Base-by-base conservation (phyloP, 139 green algal species). In the Micractinium sp. region DNA sequence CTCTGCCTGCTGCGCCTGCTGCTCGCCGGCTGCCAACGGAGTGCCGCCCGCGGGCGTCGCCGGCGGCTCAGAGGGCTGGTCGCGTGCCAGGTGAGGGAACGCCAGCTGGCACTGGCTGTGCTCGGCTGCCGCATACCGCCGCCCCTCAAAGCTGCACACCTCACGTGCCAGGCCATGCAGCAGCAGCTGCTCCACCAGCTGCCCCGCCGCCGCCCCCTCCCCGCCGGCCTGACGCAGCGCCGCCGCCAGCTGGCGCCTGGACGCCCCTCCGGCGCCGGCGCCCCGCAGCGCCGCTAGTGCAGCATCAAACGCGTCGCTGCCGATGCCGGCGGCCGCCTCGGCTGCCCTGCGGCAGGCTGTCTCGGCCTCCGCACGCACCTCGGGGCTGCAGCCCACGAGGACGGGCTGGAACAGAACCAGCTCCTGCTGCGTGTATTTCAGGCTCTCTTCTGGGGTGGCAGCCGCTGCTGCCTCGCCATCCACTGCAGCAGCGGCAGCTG, bases 381-480 rank as follows among this genome's bases (percentile, higher is more conserved):
- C 80, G 12, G 12, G 3, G 63, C 66, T 69, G 61, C 31, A 15
- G 0, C 79, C 87, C 33, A 90, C 87, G 36, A 90, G 60, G 0
- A 79, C 86, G 16, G 87, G 87, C 82, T 90, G 87, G 29, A 66
- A 90, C 35, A 90, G 47, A 20, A 90, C 87, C 56, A 66, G 20
- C 35, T 86, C 53, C 67, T 90, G 87, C 0, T 22, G 67, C 0
- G 53, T 79, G 77, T 67, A 90, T 27, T n/a, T 82, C 23, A 88
- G 31, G 1, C 25, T 36, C 20, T 31, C 23, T 23, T 29, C 35
- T 16, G 29, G 0, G 29, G 7, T 67, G 83, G 39, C 74, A 63
- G 60, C 67, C 5, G 33, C n/a, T 20, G 35, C 67, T n/a, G 3
- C 53, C 60, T 85, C 22, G 80, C 47, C 63, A 27, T 39, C 31